phyloP scores from a whole-genome alignment of 768 basidiomycete species.

The Neoboletus brunneissimus region DNA sequence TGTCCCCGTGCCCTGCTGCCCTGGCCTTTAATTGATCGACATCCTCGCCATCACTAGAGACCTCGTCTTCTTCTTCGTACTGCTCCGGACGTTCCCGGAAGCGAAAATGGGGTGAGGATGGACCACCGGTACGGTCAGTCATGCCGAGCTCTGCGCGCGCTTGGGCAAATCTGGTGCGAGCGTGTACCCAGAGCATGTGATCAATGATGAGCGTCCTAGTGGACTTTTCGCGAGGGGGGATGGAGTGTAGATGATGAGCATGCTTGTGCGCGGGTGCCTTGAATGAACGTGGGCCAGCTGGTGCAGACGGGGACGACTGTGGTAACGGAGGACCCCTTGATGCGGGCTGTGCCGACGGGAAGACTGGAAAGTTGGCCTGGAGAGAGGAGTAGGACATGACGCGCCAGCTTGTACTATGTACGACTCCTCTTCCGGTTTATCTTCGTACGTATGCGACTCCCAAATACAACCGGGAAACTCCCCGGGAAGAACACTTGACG shows the following conservation, averaged over 20 bases:
- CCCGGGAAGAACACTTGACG: not conserved
- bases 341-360: conserved; percentile 9
- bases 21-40: conserved; percentile 45
- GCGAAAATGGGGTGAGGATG: conserved; percentile 54
- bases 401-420: not conserved
- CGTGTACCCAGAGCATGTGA: conserved; percentile 85
- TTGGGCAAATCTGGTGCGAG: conserved; percentile 75
- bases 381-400: conserved; percentile 34
- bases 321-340: conserved; percentile 5
- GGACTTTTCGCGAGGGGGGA: conserved; percentile 86
- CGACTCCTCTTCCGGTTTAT: conserved; percentile 16
- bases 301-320: conserved; percentile 16
- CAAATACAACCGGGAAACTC: conserved; percentile 2
- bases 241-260: conserved; percentile 84
- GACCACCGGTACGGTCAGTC: conserved; percentile 76
- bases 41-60: conserved; percentile 60
- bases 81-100: conserved; percentile 71
- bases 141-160: conserved; percentile 83
- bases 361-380: conserved; percentile 21
- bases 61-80: conserved; percentile 72
- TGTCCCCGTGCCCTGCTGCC: conserved; percentile 46
- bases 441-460: conserved; percentile 11
- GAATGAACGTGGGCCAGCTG: conserved; percentile 37
- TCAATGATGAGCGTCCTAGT: conserved; percentile 85
- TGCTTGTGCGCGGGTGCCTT: conserved; percentile 81